A percentile compares a stretch with the other conserved stretches of the same genome.
Conservation (phyloP, 2,329 filamentous ascomycete genomes). For the Cladosporium sp. region DNA sequence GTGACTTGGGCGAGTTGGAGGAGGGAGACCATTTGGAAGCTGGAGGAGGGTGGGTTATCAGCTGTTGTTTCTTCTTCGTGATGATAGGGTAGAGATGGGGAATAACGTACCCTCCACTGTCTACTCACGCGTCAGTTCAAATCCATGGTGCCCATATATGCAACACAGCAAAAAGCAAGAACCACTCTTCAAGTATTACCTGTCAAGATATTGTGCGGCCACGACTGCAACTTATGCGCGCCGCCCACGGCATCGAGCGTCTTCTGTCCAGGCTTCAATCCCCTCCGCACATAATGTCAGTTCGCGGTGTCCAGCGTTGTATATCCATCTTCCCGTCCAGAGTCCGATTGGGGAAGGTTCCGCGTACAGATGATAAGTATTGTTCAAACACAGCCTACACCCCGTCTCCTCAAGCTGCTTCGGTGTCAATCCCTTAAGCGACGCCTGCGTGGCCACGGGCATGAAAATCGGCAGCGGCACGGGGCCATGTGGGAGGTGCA, state of each 20-base stretch:
- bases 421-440: conserved; percentile 89
- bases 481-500: conserved; percentile 87
- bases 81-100: not conserved
- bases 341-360: not conserved
- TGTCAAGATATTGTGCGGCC: conserved; percentile 93
- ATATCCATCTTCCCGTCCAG: not conserved
- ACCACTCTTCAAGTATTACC: conserved; percentile 36
- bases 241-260: conserved; percentile 85
- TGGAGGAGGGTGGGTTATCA: conserved; percentile 43
- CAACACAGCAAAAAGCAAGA: too few species aligned
- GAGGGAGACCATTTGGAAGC: conserved; percentile 98
- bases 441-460: conserved; percentile 96
- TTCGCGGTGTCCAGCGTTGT: not conserved
- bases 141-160: too few species aligned
- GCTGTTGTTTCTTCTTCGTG: not conserved
- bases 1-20: conserved; percentile 91
- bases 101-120: conserved; percentile 49
- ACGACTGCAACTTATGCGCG: conserved; percentile 91
- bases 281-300: conserved; percentile 45
- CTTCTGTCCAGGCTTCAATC: conserved; percentile 89
- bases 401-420: conserved; percentile 87
- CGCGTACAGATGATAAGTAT: conserved; percentile 84
- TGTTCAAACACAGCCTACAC: conserved; percentile 91
- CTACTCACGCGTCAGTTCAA: conserved; percentile 30
- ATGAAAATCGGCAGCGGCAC: conserved; percentile 95